phyloP scores from a whole-genome alignment of 805 yeast species.

The Tetrapisispora taiwanensis region DNA sequence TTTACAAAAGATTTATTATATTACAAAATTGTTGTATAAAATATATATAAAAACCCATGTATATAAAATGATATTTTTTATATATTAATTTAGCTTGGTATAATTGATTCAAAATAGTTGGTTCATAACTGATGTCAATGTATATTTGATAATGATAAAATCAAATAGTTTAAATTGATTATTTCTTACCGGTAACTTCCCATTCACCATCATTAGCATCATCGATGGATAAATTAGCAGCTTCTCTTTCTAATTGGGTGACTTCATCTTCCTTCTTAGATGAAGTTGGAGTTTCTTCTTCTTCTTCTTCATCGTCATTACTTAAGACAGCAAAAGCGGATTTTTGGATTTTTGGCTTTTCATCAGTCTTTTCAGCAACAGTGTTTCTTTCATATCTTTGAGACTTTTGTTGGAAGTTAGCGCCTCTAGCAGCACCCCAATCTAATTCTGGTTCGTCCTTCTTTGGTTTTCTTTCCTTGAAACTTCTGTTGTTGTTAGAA shows the following conservation, averaged over 20 bases:
- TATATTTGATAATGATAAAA: background rate
- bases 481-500: constrained; percentile 2
- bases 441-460: constrained; percentile 34
- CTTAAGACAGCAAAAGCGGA: constrained; percentile 43
- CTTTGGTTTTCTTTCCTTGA: constrained; percentile 28
- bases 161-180: constrained; percentile 4
- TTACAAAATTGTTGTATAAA: background rate
- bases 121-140: background rate
- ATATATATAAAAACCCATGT: background rate
- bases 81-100: background rate
- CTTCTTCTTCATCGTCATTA: constrained; percentile 41
- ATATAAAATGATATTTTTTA: background rate
- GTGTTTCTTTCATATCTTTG: constrained; percentile 4
- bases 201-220: constrained; percentile 33
- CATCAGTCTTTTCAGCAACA: constrained; percentile 20
- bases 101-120: background rate
- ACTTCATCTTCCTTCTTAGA: constrained; percentile 9
- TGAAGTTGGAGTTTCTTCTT: constrained; percentile 7
- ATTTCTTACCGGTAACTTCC: constrained; percentile 39
- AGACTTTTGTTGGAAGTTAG: constrained; percentile 15
- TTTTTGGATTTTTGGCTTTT: constrained; percentile 31
- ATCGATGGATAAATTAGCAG: constrained; percentile 33
- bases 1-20: background rate
- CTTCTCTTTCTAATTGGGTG: constrained; percentile 26
- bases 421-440: constrained; percentile 34